Conservation (phyloP, 1,139 yeast genomes). For the Candida frijolesensis region DNA sequence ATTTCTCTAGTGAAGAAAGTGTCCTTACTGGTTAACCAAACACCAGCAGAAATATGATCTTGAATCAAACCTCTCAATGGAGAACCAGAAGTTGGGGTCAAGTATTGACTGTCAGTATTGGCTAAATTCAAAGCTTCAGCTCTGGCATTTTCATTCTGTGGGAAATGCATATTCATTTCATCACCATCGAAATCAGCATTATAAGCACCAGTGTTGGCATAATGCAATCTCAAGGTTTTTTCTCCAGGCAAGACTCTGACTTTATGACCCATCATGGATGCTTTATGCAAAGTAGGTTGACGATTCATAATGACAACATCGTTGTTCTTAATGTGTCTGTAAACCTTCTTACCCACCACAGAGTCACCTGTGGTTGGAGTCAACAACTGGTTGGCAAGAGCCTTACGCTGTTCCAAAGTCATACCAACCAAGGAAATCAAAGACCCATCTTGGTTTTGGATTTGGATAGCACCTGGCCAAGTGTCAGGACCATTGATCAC, state of each 20-base stretch:
- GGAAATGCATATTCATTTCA: conserved; percentile 99
- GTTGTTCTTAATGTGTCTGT: conserved; percentile 89
- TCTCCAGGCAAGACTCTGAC: conserved; percentile 97
- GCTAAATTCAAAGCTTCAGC: conserved; percentile 96
- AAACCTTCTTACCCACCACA: conserved; percentile 87
- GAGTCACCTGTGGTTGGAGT: conserved; percentile 70
- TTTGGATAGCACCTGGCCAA: conserved; percentile 99
- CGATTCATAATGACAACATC: conserved; percentile 98
- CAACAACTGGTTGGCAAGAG: conserved; percentile 91
- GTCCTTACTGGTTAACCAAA: conserved; percentile 94
- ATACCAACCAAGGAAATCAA: conserved; percentile 81
- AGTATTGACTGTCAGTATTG: conserved; percentile 93
- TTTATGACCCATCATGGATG: conserved; percentile 99
- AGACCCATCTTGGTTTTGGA: conserved; percentile 96
- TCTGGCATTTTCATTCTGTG: conserved; percentile 96
- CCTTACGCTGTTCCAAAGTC: conserved; percentile 92
- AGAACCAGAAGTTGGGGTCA: conserved; percentile 97
- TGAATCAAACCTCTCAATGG: conserved; percentile 99
- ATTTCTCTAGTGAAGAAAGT: conserved; percentile 86
- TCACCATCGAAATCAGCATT: conserved; percentile 99
- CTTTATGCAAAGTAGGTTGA: conserved; percentile 98
- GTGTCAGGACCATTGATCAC: conserved; percentile 95
- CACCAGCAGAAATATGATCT: conserved; percentile 99
- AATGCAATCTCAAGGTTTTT: conserved; percentile 93
- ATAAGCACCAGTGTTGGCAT: conserved; percentile 98